Conservation (phyloP, 2,329 filamentous ascomycete species). For the Zelopaecilomyces penicillatus region DNA sequence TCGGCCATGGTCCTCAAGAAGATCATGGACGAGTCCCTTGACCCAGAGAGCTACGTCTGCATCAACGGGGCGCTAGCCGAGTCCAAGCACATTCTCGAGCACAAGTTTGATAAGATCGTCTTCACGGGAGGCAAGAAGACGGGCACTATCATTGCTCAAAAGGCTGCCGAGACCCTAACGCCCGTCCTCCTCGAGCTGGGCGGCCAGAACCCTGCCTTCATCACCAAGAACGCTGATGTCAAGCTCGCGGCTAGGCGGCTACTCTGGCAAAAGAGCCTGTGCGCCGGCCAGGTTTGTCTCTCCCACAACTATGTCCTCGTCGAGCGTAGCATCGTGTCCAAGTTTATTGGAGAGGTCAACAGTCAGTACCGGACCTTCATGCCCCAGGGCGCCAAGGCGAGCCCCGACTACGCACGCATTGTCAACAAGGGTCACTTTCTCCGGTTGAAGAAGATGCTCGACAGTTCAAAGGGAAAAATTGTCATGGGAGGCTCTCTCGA, state of each 20-base stretch:
- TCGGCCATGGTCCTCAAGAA: constrained; percentile 72
- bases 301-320: constrained; percentile 88
- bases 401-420: constrained; percentile 70
- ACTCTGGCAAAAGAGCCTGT: constrained; percentile 80
- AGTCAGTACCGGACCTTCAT: constrained; percentile 68
- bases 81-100: constrained; percentile 70
- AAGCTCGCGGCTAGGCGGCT: constrained; percentile 74
- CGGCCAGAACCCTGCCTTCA: constrained; percentile 82
- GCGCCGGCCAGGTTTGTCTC: constrained; percentile 86
- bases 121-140: constrained; percentile 79
- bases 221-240: constrained; percentile 76
- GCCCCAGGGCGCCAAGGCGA: constrained; percentile 71
- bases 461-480: constrained; percentile 73
- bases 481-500: constrained; percentile 80
- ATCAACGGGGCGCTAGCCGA: constrained; percentile 77
- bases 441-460: constrained; percentile 86
- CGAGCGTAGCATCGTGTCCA: constrained; percentile 62
- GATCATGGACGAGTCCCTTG: constrained; percentile 67
- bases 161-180: constrained; percentile 81
- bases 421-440: constrained; percentile 72
- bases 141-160: constrained; percentile 80
- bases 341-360: constrained; percentile 68
- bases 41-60: constrained; percentile 65
- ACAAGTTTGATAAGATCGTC: constrained; percentile 97
- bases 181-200: constrained; percentile 86